Percentiles rank a stretch among this genome's conserved stretches.
phyloP scores from a whole-genome alignment of 305 asterid species.

The Solanum hybrid region DNA sequence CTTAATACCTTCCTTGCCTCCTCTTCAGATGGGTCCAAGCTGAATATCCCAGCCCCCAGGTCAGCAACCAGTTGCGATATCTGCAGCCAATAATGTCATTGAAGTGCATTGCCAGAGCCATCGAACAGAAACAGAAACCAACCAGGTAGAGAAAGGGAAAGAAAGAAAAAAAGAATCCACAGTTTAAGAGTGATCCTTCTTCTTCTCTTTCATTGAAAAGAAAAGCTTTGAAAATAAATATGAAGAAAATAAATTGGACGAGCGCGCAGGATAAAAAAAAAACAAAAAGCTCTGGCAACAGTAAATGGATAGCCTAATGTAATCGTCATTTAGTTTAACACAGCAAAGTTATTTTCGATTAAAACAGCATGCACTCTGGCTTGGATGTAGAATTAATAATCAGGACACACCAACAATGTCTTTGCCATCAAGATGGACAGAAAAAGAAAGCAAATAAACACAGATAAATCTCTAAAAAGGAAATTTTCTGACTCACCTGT shows the following conservation, averaged over 20 bases:
- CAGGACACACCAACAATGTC: not conserved
- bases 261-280: not conserved
- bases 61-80: conserved; percentile 53
- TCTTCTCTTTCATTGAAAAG: not conserved
- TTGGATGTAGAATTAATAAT: not conserved
- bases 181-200: not conserved
- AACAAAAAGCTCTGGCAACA: not conserved
- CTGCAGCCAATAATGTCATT: conserved; percentile 28
- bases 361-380: not conserved
- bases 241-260: not conserved
- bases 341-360: not conserved
- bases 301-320: not conserved
- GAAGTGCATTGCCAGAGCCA: conserved; percentile 1
- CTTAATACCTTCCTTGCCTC: conserved; percentile 59
- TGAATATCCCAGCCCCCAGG: conserved; percentile 37
- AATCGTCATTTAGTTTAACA: not conserved
- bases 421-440: not conserved
- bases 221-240: not conserved
- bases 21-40: conserved; percentile 63
- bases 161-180: not conserved
- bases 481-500: conserved; percentile 22
- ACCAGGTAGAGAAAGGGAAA: not conserved
- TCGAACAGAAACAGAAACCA: not conserved
- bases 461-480: not conserved
- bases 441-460: not conserved